Conservation (phyloP, 495 filamentous ascomycete genomes). For the Letharia lupina region DNA sequence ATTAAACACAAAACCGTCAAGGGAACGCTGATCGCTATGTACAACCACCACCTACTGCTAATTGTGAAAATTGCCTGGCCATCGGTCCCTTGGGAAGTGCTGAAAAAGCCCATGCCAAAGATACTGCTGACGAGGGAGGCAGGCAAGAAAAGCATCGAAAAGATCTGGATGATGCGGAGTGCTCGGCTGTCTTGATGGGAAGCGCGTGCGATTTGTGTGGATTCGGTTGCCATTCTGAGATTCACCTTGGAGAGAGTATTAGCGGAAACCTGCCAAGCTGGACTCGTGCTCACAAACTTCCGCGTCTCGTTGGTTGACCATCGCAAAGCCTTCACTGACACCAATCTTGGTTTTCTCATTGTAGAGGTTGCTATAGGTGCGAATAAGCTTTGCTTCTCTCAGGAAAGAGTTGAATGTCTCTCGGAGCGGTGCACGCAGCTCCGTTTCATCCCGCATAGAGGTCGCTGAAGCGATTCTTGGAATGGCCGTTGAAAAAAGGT, state of each 20-base stretch:
- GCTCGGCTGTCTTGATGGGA: slow-evolving; percentile 19
- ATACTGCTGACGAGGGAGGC: slow-evolving; percentile 18
- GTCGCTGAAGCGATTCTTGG: background rate
- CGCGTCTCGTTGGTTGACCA: slow-evolving; percentile 20
- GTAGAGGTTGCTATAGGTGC: slow-evolving; percentile 18
- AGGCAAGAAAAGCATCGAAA: slow-evolving; percentile 15
- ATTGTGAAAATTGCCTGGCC: slow-evolving; percentile 11
- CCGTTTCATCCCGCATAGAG: slow-evolving; percentile 2
- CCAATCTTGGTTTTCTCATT: slow-evolving; percentile 15
- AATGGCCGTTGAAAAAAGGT: background rate
- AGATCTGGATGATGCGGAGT: slow-evolving; percentile 16
- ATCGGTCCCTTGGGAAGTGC: slow-evolving; percentile 10
- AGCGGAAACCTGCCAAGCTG: background rate
- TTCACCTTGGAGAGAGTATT: slow-evolving; percentile 12
- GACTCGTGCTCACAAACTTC: slow-evolving; percentile 13
- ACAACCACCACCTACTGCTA: slow-evolving; percentile 13
- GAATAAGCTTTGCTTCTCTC: slow-evolving; percentile 16
- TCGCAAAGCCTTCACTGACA: slow-evolving; percentile 19
- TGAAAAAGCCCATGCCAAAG: slow-evolving; percentile 18
- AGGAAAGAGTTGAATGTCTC: slow-evolving; percentile 15
- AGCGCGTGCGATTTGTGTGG: slow-evolving; percentile 16
- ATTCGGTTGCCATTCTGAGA: slow-evolving; percentile 17
- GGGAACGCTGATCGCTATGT: slow-evolving; percentile 10
- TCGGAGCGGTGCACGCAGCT: slow-evolving; percentile 9
- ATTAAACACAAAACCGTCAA: slow-evolving; percentile 9